These are phyloP conservation scores for Drosera capensis DNA, from an alignment of 148 eudicot genomes.

Conservation along the genomic window DNA sequence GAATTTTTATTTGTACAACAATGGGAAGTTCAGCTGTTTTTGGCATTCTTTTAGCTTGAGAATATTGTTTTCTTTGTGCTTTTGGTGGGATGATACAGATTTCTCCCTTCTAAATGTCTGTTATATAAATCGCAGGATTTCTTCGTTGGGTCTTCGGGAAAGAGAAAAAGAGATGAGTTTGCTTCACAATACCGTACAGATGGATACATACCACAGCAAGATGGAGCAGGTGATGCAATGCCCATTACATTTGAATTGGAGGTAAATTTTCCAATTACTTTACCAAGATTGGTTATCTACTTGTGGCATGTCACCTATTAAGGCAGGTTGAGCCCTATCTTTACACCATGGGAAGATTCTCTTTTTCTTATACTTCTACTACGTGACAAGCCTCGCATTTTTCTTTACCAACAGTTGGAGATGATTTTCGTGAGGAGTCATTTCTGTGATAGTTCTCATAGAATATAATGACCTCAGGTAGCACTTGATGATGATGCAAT, in stretches of 20 bases:
- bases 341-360: too few relatives aligned
- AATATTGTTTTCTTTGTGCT: too few relatives aligned
- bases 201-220: slow-evolving; percentile 80
- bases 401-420: too few relatives aligned
- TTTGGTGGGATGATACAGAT: background rate
- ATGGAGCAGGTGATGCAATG: slow-evolving; percentile 54
- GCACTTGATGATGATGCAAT: too few relatives aligned
- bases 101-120: background rate
- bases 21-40: too few relatives aligned
- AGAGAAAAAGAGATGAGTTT: slow-evolving; percentile 62
- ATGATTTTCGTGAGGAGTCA: too few relatives aligned
- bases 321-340: too few relatives aligned
- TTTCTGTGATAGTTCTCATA: too few relatives aligned
- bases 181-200: slow-evolving; percentile 35
- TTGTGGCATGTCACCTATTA: background rate
- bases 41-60: too few relatives aligned
- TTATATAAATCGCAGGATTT: slow-evolving; percentile 37
- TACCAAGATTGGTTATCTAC: background rate
- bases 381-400: too few relatives aligned
- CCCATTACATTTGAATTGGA: slow-evolving; percentile 35
- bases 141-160: slow-evolving; percentile 48
- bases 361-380: too few relatives aligned
- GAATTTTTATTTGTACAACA: background rate
- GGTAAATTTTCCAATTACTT: slow-evolving; percentile 4
- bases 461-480: too few relatives aligned